Percentiles rank a stretch among this genome's conserved stretches.
Evolutionary conservation across 257 asterid species (phyloP).

Genomic region (Capsicum chinense): DNA sequence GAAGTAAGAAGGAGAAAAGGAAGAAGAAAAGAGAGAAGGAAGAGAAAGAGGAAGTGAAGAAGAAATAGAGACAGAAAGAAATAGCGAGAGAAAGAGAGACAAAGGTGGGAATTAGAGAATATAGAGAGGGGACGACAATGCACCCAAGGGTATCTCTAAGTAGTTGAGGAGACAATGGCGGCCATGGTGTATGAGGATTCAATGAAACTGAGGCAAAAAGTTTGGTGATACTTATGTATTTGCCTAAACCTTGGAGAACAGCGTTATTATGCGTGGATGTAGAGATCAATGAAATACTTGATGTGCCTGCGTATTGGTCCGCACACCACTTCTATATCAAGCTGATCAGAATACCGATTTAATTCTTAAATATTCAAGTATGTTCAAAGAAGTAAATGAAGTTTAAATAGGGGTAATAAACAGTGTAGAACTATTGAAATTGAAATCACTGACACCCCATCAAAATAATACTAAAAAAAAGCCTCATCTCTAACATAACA

Average conservation of each 20-base stretch:
- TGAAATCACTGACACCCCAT: background rate
- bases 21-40: background rate
- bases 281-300: background rate
- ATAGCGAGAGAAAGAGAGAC: background rate
- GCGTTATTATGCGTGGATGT: background rate
- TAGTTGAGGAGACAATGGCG: background rate
- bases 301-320: background rate
- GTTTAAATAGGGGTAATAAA: background rate
- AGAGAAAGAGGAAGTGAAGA: background rate
- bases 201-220: background rate
- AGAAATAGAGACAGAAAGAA: background rate
- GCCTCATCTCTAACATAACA: background rate
- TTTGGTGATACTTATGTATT: background rate
- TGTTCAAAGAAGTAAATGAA: background rate
- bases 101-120: background rate
- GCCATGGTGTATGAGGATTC: background rate
- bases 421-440: conserved; percentile 3
- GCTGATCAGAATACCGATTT: background rate
- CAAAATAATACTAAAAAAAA: background rate
- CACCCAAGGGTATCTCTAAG: background rate
- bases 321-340: too few relatives aligned
- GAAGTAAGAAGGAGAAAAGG: background rate
- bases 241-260: background rate
- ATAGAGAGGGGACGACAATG: background rate
- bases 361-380: background rate